Evolutionary conservation across 768 basidiomycete species (phyloP).

Genomic region (Russula lepida): DNA sequence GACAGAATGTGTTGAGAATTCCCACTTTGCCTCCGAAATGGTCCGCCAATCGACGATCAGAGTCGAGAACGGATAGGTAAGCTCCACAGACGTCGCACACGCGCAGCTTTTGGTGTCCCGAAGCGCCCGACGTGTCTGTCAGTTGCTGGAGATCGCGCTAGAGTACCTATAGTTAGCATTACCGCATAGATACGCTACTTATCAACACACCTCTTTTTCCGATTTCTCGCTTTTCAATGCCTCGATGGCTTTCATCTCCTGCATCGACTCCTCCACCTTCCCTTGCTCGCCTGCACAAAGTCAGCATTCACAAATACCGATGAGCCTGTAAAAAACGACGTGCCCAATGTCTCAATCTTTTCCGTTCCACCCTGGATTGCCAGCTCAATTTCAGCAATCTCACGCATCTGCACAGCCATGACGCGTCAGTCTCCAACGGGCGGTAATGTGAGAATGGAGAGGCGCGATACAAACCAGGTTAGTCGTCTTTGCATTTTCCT

Average conservation of each 20-base stretch:
- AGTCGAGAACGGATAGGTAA: constrained; percentile 96
- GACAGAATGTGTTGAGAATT: constrained; percentile 1
- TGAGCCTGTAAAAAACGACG: constrained; percentile 24
- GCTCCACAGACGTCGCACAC: constrained; percentile 99
- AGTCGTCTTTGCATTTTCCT: constrained; percentile 98
- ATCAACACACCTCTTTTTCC: constrained; percentile 76
- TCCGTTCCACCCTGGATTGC: constrained; percentile 98
- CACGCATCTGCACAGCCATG: constrained; percentile 67
- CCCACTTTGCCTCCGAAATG: constrained; percentile 99
- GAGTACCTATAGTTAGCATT: constrained; percentile 1
- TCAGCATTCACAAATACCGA: background rate
- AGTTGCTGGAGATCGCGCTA: constrained; percentile 91
- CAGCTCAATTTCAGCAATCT: constrained; percentile 98
- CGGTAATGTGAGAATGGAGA: background rate
- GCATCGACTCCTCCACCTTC: constrained; percentile 99
- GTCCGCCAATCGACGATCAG: constrained; percentile 96
- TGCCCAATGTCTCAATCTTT: constrained; percentile 91
- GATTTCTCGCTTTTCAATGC: constrained; percentile 92
- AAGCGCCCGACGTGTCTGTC: constrained; percentile 96
- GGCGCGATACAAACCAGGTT: constrained; percentile 59
- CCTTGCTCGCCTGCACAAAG: constrained; percentile 76
- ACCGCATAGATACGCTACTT: background rate
- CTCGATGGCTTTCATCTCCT: constrained; percentile 95
- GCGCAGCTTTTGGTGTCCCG: constrained; percentile 98
- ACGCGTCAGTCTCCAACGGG: background rate